These are phyloP conservation scores for Rosa multiflora DNA, from an alignment of 306 rosid species.

Conservation along the genomic window DNA sequence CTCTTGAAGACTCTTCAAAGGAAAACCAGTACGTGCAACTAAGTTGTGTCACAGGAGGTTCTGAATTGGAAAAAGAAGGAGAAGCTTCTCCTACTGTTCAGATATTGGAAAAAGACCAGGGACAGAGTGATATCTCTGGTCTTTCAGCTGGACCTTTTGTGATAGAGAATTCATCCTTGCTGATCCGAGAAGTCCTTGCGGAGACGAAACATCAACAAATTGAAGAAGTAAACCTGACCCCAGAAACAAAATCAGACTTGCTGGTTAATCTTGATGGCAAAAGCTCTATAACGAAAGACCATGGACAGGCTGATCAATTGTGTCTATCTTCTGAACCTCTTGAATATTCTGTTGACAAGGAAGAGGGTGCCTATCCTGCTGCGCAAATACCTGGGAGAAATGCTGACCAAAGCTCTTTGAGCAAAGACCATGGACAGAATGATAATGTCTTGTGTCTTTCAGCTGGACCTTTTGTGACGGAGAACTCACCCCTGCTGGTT, in stretches of 20 bases:
- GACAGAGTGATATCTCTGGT: slow-evolving; percentile 20
- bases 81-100: slow-evolving; percentile 12
- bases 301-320: slow-evolving; percentile 24
- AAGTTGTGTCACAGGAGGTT: slow-evolving; percentile 25
- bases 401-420: slow-evolving; percentile 17
- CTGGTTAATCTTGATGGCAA: slow-evolving; percentile 6
- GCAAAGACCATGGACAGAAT: slow-evolving; percentile 16
- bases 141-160: neutral
- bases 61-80: slow-evolving; percentile 19
- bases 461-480: neutral
- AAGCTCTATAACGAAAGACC: slow-evolving; percentile 13
- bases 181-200: slow-evolving; percentile 16
- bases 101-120: slow-evolving; percentile 16
- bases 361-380: slow-evolving; percentile 1
- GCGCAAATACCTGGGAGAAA: slow-evolving; percentile 22
- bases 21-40: slow-evolving; percentile 23
- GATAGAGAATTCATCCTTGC: neutral
- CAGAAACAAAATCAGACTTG: slow-evolving; percentile 2
- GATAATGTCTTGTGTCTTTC: slow-evolving; percentile 28
- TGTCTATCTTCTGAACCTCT: neutral
- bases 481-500: slow-evolving; percentile 7
- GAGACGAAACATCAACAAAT: slow-evolving; percentile 24
- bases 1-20: slow-evolving; percentile 16
- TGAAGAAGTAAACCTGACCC: neutral
- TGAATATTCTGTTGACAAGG: neutral